phyloP scores from a whole-genome alignment of 2,329 filamentous ascomycete species.

The Apiospora saccharicola region DNA sequence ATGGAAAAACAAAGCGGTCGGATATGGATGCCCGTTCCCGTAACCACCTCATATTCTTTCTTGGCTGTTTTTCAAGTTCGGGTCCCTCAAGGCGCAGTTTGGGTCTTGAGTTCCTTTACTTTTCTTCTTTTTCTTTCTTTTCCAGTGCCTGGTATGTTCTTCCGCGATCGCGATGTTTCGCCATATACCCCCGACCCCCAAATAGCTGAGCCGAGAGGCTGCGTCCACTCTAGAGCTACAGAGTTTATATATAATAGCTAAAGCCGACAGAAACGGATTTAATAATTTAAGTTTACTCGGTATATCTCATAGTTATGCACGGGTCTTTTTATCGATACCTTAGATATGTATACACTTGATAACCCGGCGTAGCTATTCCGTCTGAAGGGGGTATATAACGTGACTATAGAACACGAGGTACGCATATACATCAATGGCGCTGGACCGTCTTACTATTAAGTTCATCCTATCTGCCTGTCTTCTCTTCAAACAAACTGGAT shows the following conservation, averaged over 20 bases:
- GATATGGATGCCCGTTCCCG: no score
- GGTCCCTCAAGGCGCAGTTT: no score
- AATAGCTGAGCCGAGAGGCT: background rate
- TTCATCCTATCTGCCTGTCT: no score
- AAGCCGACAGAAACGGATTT: background rate
- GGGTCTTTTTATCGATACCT: no score
- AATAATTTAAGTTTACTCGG: background rate
- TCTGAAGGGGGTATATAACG: background rate
- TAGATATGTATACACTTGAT: background rate
- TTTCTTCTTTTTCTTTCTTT: no score
- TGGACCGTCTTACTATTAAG: background rate
- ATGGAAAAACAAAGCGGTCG: no score
- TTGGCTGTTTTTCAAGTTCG: no score
- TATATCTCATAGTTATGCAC: background rate
- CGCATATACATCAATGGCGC: no score
- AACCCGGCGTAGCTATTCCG: background rate
- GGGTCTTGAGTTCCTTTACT: no score
- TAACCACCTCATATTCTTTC: no score
- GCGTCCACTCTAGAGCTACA: background rate
- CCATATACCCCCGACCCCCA: constrained; percentile 5
- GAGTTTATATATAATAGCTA: background rate
- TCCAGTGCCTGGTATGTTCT: background rate
- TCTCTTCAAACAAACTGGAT: background rate
- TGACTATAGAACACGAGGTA: no score
- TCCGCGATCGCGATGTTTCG: background rate